A percentile compares a stretch with the other conserved stretches of the same genome.
These are phyloP conservation scores for Physcia stellaris DNA, from an alignment of 495 filamentous ascomycete genomes.

Conservation along the genomic window DNA sequence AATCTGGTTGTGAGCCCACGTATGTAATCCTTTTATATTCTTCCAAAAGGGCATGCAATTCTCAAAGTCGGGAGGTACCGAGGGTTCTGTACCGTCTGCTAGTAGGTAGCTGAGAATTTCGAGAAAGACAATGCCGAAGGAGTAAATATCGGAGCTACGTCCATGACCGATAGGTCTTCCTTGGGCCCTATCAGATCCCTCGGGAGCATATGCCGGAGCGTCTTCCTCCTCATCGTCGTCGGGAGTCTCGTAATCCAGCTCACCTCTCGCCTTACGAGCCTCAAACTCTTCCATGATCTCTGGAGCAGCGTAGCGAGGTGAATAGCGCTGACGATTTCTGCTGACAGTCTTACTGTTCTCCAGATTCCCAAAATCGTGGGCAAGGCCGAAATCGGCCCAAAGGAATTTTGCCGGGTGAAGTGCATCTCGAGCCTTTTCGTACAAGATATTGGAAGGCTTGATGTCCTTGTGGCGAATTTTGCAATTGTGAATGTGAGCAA, in stretches of 20 bases:
- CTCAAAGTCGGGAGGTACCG: neutral
- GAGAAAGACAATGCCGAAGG: neutral
- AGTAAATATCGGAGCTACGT: neutral
- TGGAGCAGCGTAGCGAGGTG: conserved; percentile 10
- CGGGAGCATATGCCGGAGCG: neutral
- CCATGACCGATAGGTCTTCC: no score
- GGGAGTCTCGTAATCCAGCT: neutral
- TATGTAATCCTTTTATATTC: neutral
- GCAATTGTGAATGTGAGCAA: neutral
- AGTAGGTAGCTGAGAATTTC: neutral
- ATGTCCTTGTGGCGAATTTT: conserved; percentile 7
- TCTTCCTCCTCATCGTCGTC: neutral
- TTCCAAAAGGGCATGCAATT: conserved; percentile 1
- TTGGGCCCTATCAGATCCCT: neutral
- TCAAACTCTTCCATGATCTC: conserved; percentile 2
- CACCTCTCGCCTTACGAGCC: no score
- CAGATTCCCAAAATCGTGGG: conserved; percentile 23
- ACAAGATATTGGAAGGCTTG: conserved; percentile 9
- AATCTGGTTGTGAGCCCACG: neutral
- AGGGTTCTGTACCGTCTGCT: neutral
- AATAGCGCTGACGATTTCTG: conserved; percentile 3
- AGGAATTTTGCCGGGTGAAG: conserved; percentile 3
- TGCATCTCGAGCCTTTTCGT: neutral
- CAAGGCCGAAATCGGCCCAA: conserved; percentile 18
- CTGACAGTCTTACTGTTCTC: conserved; percentile 10